Evolutionary conservation across 805 yeast genomes (phyloP), one percentile per base, ranked within the genome.

Genomic region (Ogataea nonfermentans): DNA sequence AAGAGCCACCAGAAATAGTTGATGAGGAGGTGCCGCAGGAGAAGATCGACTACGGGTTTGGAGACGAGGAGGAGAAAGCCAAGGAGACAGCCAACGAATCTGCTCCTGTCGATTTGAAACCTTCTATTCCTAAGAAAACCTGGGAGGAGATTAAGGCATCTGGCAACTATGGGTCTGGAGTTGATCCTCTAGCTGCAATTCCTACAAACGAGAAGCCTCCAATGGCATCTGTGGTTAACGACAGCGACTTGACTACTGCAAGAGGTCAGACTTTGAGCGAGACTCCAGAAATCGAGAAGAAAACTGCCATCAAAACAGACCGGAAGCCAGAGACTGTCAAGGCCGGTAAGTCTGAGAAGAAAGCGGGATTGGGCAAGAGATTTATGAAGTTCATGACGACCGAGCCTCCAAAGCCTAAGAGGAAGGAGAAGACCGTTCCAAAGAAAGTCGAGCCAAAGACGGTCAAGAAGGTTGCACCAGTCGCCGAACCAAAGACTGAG

Each of bases 191-290:
- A 34, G 61, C 60, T 46, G 52, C 61, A 29, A 59, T 68, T 35
- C 62, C 73, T 11, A 55, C 62, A n/a, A 52, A 49, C 9, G 73
- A 69, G 50, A 61, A 65, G 44, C 70, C 70, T 39, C 62, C 70
- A 20, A 56, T 56, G 57, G 47, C 50, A 19, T 50, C 55, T 14
- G 51, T 56, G 30, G 57, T 54, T n/a, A 45, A 50, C 19, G 55
- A 50, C 8, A 24, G 38, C 10, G 54, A 53, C 26, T 35, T 53
- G 20, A 20, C 24, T 2, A 43, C 41, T 11, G 35, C 52, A 9
- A 16, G 42, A 12, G 40, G 44, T 28, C 38, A 38, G 29, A 12
- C 44, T 4, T 28, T 34, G 35, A 32, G 23, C 12, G 40, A 20
- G 15, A 32, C 33, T 6, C 29, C 32, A 12, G 39, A 13, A 15